These are phyloP conservation scores for Asterochloris sp. DNA, from an alignment of 139 green algal genomes.

Conservation along the genomic window DNA sequence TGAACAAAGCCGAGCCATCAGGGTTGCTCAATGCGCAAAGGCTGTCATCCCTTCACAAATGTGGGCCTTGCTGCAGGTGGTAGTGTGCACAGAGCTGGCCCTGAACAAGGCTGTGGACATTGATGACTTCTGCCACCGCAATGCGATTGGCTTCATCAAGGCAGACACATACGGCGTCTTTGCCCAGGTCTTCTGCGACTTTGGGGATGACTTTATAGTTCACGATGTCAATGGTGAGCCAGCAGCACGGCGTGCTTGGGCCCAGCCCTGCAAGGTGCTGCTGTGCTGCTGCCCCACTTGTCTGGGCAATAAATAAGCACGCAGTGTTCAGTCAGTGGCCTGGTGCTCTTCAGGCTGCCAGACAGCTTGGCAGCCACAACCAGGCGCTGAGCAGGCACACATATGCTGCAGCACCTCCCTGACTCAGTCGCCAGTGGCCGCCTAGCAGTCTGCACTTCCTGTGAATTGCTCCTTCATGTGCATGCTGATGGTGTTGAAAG, in stretches of 20 bases:
- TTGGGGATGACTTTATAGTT: slow-evolving; percentile 85
- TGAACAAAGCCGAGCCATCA: no score
- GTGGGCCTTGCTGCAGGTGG: slow-evolving; percentile 53
- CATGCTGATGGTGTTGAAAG: not conserved
- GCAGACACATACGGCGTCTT: slow-evolving; percentile 90
- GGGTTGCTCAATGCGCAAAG: no score
- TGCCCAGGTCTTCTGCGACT: slow-evolving; percentile 93
- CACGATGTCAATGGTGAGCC: slow-evolving; percentile 82
- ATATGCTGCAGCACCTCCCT: not conserved
- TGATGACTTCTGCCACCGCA: slow-evolving; percentile 78
- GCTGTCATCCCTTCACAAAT: not conserved
- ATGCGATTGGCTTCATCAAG: slow-evolving; percentile 81
- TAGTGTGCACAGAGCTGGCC: slow-evolving; percentile 71
- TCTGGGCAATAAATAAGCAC: no score
- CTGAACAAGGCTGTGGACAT: slow-evolving; percentile 66
- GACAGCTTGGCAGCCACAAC: no score
- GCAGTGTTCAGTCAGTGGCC: no score
- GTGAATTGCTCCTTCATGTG: not conserved
- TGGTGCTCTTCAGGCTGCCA: no score
- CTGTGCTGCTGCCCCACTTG: no score
- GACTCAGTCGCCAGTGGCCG: not conserved
- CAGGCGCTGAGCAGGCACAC: no score
- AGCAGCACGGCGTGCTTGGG: not conserved
- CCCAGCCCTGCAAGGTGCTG: not conserved
- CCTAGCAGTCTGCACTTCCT: not conserved